phyloP scores from a whole-genome alignment of 2,329 filamentous ascomycete genomes.

The Aureobasidium sp. region DNA sequence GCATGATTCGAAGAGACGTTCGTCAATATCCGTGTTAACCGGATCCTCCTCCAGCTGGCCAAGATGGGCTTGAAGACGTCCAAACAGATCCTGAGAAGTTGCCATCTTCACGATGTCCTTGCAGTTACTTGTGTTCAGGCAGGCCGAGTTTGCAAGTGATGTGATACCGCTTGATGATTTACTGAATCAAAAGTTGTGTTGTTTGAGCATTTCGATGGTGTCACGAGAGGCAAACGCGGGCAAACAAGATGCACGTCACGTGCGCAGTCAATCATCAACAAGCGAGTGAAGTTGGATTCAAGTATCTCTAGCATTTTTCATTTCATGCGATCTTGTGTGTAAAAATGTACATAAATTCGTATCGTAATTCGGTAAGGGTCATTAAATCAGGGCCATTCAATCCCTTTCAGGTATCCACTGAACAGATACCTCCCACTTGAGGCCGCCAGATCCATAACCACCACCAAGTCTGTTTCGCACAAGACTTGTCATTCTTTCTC shows the following conservation, averaged over 20 bases:
- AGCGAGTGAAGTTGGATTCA: background rate
- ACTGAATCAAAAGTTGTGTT: background rate
- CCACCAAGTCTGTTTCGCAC: conserved; percentile 82
- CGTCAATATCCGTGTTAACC: conserved; percentile 35
- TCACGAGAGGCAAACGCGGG: background rate
- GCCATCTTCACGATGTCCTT: background rate
- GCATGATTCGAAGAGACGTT: conserved; percentile 42
- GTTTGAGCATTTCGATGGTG: background rate
- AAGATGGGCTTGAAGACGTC: conserved; percentile 34
- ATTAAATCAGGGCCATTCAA: conserved; percentile 7
- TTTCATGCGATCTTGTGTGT: background rate
- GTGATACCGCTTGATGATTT: background rate
- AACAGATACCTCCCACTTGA: conserved; percentile 89
- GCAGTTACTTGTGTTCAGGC: too few relatives aligned
- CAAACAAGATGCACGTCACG: background rate
- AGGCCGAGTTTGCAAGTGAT: too few relatives aligned
- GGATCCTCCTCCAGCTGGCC: conserved; percentile 36
- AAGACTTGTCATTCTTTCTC: conserved; percentile 66
- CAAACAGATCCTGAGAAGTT: conserved; percentile 1
- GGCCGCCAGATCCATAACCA: conserved; percentile 70
- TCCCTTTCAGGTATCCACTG: conserved; percentile 57
- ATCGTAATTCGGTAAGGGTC: conserved; percentile 7
- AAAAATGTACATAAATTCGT: conserved; percentile 5
- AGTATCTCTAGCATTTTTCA: background rate
- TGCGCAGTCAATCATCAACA: background rate